Evolutionary conservation across 2,329 filamentous ascomycete genomes (phyloP), one percentile per base, ranked within the genome.

Genomic region (Fusarium phyllophilum): DNA sequence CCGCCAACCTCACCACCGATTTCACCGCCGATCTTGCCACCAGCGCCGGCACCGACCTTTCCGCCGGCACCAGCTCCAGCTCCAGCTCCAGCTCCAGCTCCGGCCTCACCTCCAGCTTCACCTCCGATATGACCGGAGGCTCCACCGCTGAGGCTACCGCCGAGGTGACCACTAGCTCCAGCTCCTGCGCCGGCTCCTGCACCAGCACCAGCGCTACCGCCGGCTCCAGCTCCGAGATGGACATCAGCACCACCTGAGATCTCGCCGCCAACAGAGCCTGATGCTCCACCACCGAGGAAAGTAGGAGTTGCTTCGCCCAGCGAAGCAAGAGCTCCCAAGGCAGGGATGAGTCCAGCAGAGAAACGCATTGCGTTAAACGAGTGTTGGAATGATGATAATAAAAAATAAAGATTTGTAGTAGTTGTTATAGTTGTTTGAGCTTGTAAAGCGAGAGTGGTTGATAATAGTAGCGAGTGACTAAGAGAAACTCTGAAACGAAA

Each of bases 241-340:
- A 13, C 66, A 3, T 60, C 66, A 26, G 41, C 51, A n/a, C 60
- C 60, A 26, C 55, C 66, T 8, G 48, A 48, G 46, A 58, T 24
- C 31, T 49, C 49, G 17, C 62, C 64, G n/a, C 41, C 41, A 42
- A 49, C 62, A 38, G 38, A 62, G 42, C 66, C 67, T 36, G 58
- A 66, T 41, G 45, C 65, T 34, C 68, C 62, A 12, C 56, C 55
- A 17, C 52, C 33, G 34, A 74, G 4, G 54, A 75, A 63, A 52
- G 72, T 74, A 22, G 73, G 72, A 38, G 68, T 69, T 44, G 72
- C 73, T 66, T 70, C 72, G 65, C 56, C 68, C 49, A 73, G 61
- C 52, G 73, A 74, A 58, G 72, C 68, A 51, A 75, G 55, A 24
- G 72, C 72, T 75, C 72, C 72, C 58, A 75, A 22, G 42, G 68